phyloP scores from a whole-genome alignment of 2,329 filamentous ascomycete genomes.

The Colletotrichum liriopes region DNA sequence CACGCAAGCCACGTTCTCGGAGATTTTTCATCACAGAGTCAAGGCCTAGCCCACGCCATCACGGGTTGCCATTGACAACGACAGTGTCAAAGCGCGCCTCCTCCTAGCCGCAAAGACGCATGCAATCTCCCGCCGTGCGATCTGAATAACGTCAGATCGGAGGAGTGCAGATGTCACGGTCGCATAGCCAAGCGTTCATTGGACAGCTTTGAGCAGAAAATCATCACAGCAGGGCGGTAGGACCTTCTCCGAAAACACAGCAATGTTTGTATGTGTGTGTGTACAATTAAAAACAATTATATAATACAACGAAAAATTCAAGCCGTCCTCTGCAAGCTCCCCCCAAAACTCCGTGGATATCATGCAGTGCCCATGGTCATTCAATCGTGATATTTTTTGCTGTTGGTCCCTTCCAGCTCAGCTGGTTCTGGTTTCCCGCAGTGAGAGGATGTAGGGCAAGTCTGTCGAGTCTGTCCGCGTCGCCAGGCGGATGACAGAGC shows the following conservation, averaged over 20 bases:
- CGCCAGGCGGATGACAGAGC: slow-evolving; percentile 66
- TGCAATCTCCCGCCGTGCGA: slow-evolving; percentile 11
- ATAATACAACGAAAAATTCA: slow-evolving; percentile 26
- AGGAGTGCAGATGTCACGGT: slow-evolving; percentile 17
- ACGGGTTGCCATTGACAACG: slow-evolving; percentile 19
- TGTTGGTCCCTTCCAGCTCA: slow-evolving; percentile 20
- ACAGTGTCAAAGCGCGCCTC: slow-evolving; percentile 25
- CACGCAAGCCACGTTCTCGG: slow-evolving; percentile 15
- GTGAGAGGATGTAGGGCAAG: slow-evolving; percentile 54
- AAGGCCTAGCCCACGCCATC: not conserved
- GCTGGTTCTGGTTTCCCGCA: slow-evolving; percentile 38
- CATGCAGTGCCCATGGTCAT: slow-evolving; percentile 37
- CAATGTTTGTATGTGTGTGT: not conserved
- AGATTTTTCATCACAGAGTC: slow-evolving; percentile 7
- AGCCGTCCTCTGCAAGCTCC: not conserved
- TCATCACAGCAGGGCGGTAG: not conserved
- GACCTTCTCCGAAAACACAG: not conserved
- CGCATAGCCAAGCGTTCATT: slow-evolving; percentile 1
- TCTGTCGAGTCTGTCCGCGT: slow-evolving; percentile 52
- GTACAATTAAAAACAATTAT: slow-evolving; percentile 35
- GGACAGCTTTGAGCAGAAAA: not conserved
- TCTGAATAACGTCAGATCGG: not conserved
- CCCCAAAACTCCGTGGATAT: slow-evolving; percentile 40
- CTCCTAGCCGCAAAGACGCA: slow-evolving; percentile 8
- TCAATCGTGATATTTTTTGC: slow-evolving; percentile 33